These are phyloP conservation scores for Diaporthe citriasiana DNA, from an alignment of 2,329 filamentous ascomycete species.

Conservation along the genomic window DNA sequence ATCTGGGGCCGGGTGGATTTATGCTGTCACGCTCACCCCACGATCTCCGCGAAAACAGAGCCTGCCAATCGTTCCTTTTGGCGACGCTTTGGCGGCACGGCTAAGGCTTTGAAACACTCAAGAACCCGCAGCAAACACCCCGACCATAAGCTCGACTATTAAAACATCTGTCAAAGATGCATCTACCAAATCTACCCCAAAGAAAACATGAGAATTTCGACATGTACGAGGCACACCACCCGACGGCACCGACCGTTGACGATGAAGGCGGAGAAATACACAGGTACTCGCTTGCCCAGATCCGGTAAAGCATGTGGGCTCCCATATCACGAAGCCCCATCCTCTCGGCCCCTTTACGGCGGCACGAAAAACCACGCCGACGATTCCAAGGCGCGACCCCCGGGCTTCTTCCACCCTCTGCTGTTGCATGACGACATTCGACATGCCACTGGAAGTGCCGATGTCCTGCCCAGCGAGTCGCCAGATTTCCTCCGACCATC, in stretches of 20 bases:
- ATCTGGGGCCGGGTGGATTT: conserved; percentile 33
- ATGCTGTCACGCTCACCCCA: conserved; percentile 29
- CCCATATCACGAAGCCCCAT: conserved; percentile 23
- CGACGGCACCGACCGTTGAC: not conserved
- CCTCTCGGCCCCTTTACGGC: conserved; percentile 31
- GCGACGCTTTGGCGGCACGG: not conserved
- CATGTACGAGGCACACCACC: not conserved
- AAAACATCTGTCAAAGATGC: not conserved
- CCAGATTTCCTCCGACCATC: conserved; percentile 7
- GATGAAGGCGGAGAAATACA: conserved; percentile 28
- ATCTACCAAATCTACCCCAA: not conserved
- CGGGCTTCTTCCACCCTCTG: conserved; percentile 34
- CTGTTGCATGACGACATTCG: conserved; percentile 32
- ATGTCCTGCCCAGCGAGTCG: not conserved
- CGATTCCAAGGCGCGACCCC: conserved; percentile 27
- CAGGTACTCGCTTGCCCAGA: conserved; percentile 26
- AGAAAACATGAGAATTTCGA: too few relatives aligned
- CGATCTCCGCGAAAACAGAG: conserved; percentile 25
- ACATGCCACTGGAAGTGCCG: conserved; percentile 29
- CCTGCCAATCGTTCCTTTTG: conserved; percentile 11
- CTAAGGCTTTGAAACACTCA: conserved; percentile 5
- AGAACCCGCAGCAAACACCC: conserved; percentile 1
- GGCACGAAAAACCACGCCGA: conserved; percentile 29
- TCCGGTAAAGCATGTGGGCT: conserved; percentile 25
- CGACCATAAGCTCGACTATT: not conserved